Conservation (phyloP, 208 protist genomes). For the Acanthamoeba healyi region DNA sequence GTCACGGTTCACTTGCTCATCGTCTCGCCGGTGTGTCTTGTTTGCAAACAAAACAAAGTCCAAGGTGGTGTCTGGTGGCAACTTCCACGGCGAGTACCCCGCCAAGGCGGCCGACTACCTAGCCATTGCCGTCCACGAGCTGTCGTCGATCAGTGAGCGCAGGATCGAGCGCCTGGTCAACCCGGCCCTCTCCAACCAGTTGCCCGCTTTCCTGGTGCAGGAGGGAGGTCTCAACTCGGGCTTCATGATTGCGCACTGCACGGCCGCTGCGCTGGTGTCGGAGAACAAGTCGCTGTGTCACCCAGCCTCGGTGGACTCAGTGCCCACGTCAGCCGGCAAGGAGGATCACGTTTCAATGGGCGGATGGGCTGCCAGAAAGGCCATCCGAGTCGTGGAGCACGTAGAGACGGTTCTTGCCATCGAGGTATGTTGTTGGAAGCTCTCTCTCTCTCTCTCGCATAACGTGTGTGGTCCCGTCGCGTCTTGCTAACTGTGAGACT, state of each 20-base stretch:
- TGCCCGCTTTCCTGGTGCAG: constrained; percentile 93
- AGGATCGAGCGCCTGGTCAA: constrained; percentile 93
- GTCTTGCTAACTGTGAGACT: too few species aligned
- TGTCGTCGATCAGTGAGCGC: constrained; percentile 90
- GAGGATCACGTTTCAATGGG: constrained; percentile 90
- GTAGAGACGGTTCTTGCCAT: constrained; percentile 93
- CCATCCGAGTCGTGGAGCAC: constrained; percentile 87
- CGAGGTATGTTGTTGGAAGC: constrained; percentile 80
- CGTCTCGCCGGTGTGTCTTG: neutral
- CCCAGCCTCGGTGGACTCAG: constrained; percentile 92
- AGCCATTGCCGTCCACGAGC: constrained; percentile 88
- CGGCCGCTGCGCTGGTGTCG: constrained; percentile 91
- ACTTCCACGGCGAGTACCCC: constrained; percentile 95
- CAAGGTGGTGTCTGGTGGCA: constrained; percentile 91
- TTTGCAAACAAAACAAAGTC: neutral
- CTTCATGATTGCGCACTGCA: constrained; percentile 96
- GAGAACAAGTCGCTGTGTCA: constrained; percentile 93
- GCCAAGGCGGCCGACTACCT: constrained; percentile 89
- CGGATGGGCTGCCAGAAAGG: constrained; percentile 89
- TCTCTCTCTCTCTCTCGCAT: constrained; percentile 58
- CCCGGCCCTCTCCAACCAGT: constrained; percentile 82
- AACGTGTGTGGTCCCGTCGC: neutral
- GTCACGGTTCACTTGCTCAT: too few species aligned
- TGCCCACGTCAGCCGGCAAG: constrained; percentile 92
- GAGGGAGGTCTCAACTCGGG: constrained; percentile 93